Conservation (phyloP, 1,139 yeast genomes). For the Blastobotrys persicus region DNA sequence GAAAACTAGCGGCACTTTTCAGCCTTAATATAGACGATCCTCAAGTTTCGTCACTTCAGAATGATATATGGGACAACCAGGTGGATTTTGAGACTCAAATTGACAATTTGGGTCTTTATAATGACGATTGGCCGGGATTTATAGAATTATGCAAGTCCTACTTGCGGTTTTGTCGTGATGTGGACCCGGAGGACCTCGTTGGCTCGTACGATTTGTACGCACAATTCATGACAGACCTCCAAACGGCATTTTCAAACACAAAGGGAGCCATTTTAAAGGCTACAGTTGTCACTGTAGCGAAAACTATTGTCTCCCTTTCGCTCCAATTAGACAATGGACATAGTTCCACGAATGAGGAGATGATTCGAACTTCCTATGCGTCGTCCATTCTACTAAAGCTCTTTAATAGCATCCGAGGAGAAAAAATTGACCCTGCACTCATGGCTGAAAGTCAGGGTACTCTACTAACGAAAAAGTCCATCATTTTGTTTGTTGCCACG, state of each 20-base stretch:
- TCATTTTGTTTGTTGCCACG: constrained; percentile 56
- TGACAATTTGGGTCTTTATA: constrained; percentile 40
- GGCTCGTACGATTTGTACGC: constrained; percentile 61
- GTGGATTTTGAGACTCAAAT: constrained; percentile 33
- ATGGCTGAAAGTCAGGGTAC: constrained; percentile 18
- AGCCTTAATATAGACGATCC: constrained; percentile 29
- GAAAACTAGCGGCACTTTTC: constrained; percentile 28
- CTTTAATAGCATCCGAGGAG: constrained; percentile 63
- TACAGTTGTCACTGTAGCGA: constrained; percentile 45
- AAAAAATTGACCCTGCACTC: constrained; percentile 44
- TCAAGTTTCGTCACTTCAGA: constrained; percentile 36
- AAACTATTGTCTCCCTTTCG: constrained; percentile 50
- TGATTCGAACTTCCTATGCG: constrained; percentile 49
- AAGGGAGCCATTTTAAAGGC: constrained; percentile 51
- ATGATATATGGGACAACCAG: constrained; percentile 31
- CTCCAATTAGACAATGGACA: constrained; percentile 45
- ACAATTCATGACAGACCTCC: constrained; percentile 50
- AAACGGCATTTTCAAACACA: constrained; percentile 58
- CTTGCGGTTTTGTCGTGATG: constrained; percentile 49
- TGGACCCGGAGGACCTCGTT: constrained; percentile 58
- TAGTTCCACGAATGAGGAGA: constrained; percentile 32
- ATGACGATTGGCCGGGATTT: constrained; percentile 54
- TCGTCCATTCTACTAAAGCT: constrained; percentile 59
- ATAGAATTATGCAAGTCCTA: constrained; percentile 51
- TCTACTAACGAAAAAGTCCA: constrained; percentile 45